phyloP scores from a whole-genome alignment of 805 yeast species.

The Candida endomychidarum region DNA sequence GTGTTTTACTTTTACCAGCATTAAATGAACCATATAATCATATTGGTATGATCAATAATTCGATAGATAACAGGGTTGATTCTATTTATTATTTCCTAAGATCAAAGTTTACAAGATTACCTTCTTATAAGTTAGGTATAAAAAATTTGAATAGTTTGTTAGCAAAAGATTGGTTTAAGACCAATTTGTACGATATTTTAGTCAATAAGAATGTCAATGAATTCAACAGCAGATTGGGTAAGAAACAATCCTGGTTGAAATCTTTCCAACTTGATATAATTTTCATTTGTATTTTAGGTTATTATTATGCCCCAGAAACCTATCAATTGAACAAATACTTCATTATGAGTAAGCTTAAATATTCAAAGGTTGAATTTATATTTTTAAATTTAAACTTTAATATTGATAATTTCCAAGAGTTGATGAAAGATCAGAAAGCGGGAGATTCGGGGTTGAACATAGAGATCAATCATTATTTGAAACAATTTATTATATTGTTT shows the following conservation, averaged over 20 bases:
- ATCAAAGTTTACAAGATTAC: constrained; percentile 54
- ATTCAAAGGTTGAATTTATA: constrained; percentile 23
- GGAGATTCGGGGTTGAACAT: constrained; percentile 3
- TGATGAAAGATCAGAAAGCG: constrained; percentile 7
- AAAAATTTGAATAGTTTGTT: constrained; percentile 43
- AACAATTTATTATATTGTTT: constrained; percentile 26
- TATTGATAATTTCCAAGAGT: constrained; percentile 11
- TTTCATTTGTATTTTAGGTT: constrained; percentile 42
- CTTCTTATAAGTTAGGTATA: constrained; percentile 46
- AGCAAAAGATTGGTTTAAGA: constrained; percentile 35
- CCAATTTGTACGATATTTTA: constrained; percentile 24
- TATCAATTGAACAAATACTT: constrained; percentile 23
- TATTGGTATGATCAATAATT: constrained; percentile 47
- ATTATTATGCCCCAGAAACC: constrained; percentile 40
- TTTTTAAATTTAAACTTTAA: constrained; percentile 22
- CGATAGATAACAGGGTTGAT: constrained; percentile 44
- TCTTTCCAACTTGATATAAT: constrained; percentile 20
- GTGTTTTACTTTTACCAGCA: constrained; percentile 61
- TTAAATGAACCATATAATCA: constrained; percentile 67
- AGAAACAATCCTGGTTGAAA: constrained; percentile 13
- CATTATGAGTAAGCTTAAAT: constrained; percentile 20
- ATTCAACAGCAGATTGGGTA: constrained; percentile 6
- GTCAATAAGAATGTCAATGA: constrained; percentile 9
- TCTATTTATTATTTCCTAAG: constrained; percentile 56
- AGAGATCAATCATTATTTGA: constrained; percentile 17